These are phyloP conservation scores for Malassezia obtusa DNA, from an alignment of 1,284 basidiomycete genomes.

Conservation along the genomic window DNA sequence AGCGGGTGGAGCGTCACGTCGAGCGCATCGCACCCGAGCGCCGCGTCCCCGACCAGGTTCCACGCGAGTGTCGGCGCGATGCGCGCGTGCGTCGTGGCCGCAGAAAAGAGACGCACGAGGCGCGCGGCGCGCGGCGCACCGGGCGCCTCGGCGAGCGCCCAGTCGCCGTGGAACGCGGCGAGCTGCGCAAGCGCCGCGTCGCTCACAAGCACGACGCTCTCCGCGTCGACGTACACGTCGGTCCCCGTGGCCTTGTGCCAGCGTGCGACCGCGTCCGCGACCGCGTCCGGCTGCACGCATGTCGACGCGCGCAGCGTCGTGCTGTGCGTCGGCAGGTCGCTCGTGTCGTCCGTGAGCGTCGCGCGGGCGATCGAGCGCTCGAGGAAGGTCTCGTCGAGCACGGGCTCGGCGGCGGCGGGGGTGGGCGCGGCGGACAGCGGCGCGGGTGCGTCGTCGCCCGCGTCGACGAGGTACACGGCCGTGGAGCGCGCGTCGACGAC, in stretches of 20 bases:
- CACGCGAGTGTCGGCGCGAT: slow-evolving; percentile 30
- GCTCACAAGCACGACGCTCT: slow-evolving; percentile 28
- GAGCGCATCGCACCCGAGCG: slow-evolving; percentile 9
- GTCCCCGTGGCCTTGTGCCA: slow-evolving; percentile 12
- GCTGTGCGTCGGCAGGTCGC: slow-evolving; percentile 2
- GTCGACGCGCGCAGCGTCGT: slow-evolving; percentile 4
- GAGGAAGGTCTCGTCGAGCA: slow-evolving; percentile 36
- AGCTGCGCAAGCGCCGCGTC: slow-evolving; percentile 58
- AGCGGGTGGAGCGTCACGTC: slow-evolving; percentile 18
- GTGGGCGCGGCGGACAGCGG: not conserved
- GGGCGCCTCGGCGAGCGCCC: slow-evolving; percentile 56
- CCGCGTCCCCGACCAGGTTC: slow-evolving; percentile 27
- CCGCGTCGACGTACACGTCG: slow-evolving; percentile 34
- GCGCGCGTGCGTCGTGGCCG: not conserved
- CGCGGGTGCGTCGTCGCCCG: not conserved
- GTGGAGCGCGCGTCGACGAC: slow-evolving; percentile 19
- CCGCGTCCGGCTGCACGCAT: not conserved
- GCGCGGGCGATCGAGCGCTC: slow-evolving; percentile 28
- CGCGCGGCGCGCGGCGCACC: slow-evolving; percentile 4
- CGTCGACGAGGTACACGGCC: slow-evolving; percentile 22
- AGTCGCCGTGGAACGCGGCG: slow-evolving; percentile 74
- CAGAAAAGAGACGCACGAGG: slow-evolving; percentile 28
- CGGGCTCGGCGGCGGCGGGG: slow-evolving; percentile 5
- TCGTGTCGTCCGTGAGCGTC: slow-evolving; percentile 1
- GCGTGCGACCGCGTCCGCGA: slow-evolving; percentile 18